phyloP scores from a whole-genome alignment of 2,329 filamentous ascomycete genomes.

The Paramyrothecium sp. region DNA sequence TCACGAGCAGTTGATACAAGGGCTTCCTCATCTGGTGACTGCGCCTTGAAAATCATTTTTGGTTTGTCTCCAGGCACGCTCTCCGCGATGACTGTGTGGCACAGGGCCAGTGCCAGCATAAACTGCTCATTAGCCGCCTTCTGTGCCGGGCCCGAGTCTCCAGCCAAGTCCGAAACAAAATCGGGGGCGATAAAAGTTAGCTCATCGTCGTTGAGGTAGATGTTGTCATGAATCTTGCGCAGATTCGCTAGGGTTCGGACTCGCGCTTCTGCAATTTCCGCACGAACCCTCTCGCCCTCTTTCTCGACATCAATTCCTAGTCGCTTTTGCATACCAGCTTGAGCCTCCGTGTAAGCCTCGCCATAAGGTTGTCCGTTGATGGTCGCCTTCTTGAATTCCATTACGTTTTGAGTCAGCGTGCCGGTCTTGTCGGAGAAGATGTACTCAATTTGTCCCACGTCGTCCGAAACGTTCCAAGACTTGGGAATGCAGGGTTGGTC shows the following conservation, averaged over 20 bases:
- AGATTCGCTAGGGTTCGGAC: constrained; percentile 69
- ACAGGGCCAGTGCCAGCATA: constrained; percentile 93
- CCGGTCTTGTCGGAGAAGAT: constrained; percentile 99
- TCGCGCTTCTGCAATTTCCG: constrained; percentile 78
- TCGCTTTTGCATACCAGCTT: constrained; percentile 92
- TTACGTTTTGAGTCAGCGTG: constrained; percentile 93
- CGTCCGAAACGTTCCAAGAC: constrained; percentile 98
- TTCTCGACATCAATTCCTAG: constrained; percentile 83
- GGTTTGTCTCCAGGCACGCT: constrained; percentile 86
- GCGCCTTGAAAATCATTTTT: constrained; percentile 91
- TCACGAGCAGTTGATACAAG: constrained; percentile 92
- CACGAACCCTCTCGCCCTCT: constrained; percentile 69
- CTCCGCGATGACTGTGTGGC: constrained; percentile 94
- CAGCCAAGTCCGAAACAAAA: constrained; percentile 79
- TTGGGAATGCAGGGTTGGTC: constrained; percentile 96
- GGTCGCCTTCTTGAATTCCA: constrained; percentile 99
- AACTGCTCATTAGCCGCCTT: constrained; percentile 79
- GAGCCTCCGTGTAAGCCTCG: constrained; percentile 95
- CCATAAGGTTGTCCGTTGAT: constrained; percentile 96
- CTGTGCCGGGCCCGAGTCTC: constrained; percentile 74
- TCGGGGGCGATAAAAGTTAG: constrained; percentile 91
- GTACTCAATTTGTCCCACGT: constrained; percentile 97
- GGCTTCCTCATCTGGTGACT: constrained; percentile 94
- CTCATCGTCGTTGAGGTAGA: constrained; percentile 85
- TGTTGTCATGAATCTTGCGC: constrained; percentile 80